Conservation (phyloP, 2,329 filamentous ascomycete species). For the Diaporthe helianthi region DNA sequence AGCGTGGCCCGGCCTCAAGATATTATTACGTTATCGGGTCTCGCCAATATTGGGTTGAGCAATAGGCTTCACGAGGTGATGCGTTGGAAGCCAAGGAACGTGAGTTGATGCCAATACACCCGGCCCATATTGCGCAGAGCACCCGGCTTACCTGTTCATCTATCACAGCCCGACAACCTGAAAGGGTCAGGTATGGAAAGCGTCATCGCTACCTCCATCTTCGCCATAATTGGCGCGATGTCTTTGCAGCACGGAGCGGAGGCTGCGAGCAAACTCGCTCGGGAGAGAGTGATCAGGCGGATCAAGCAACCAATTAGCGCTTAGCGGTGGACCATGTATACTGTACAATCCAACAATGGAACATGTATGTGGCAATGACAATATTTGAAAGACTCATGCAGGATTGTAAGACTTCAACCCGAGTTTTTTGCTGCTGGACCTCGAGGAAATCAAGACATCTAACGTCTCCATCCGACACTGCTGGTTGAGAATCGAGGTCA, state of each 20-base stretch:
- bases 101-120: slow-evolving; percentile 51
- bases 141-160: slow-evolving; percentile 1
- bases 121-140: neutral
- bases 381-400: neutral
- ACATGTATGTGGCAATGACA: neutral
- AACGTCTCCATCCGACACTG: no score
- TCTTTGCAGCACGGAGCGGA: slow-evolving; percentile 87
- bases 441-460: neutral
- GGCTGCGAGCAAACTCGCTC: slow-evolving; percentile 75
- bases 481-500: neutral
- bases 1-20: slow-evolving; percentile 64
- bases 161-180: slow-evolving; percentile 68
- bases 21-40: slow-evolving; percentile 67
- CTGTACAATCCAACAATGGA: slow-evolving; percentile 7
- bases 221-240: slow-evolving; percentile 87
- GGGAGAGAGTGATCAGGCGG: slow-evolving; percentile 74
- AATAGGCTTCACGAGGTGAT: slow-evolving; percentile 78
- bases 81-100: slow-evolving; percentile 87
- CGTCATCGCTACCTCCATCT: slow-evolving; percentile 78
- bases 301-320: slow-evolving; percentile 36
- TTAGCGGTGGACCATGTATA: slow-evolving; percentile 11
- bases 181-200: slow-evolving; percentile 74
- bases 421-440: neutral
- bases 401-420: neutral
- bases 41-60: slow-evolving; percentile 71